Conservation (phyloP, 129 eudicot genomes). For the Flaveria linearis region DNA sequence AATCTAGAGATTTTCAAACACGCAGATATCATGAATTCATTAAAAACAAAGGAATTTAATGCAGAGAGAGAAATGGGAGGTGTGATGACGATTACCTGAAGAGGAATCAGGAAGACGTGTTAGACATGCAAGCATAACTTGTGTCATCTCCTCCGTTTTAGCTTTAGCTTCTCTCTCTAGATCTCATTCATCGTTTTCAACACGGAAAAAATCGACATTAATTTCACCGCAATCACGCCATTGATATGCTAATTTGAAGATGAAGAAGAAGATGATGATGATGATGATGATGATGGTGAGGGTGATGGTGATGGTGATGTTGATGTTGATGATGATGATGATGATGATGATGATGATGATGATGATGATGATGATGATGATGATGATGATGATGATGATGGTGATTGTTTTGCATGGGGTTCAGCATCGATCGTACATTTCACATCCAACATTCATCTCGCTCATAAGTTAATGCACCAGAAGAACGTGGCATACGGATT, state of each 20-base stretch:
- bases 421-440: constrained; percentile 11
- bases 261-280: not conserved
- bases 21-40: not conserved
- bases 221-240: constrained; percentile 26
- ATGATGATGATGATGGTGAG: constrained; percentile 15
- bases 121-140: constrained; percentile 40
- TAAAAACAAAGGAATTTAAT: constrained; percentile 27
- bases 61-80: constrained; percentile 33
- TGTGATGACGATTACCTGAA: constrained; percentile 26
- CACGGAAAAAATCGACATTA: constrained; percentile 12
- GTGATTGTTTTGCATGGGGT: too few species aligned
- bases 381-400: constrained; percentile 20
- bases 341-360: not conserved
- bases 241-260: constrained; percentile 17
- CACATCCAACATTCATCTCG: not conserved
- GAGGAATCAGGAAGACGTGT: constrained; percentile 41
- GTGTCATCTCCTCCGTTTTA: constrained; percentile 39
- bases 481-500: too few species aligned
- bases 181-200: not conserved
- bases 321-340: constrained; percentile 17
- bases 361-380: constrained; percentile 17
- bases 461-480: too few species aligned
- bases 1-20: not conserved
- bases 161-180: not conserved
- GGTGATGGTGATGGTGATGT: constrained; percentile 7